Evolutionary conservation across 106 monocot species (phyloP), one percentile per base, ranked within the genome.

Genomic region (Cymbidium sinense): DNA sequence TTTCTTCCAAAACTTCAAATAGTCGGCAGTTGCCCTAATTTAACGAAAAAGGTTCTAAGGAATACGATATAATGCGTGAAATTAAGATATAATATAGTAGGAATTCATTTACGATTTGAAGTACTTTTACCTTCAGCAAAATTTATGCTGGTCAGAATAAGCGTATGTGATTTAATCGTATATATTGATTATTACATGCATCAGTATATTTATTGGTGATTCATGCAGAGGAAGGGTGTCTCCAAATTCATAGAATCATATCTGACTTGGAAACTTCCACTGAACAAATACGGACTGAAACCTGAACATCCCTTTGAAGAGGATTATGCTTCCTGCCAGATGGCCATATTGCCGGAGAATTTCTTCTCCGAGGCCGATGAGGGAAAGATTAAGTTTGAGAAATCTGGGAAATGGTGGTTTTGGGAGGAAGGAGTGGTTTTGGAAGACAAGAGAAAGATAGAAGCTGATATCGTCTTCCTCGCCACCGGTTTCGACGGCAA

Each of bases 311-410:
- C 91, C 0, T 96, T 96, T 58, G 83, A 81, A 12, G 93, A 93
- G 73, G 96, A 93, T 80, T 93, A 91, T 37, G 91, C 93, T 0
- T 93, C 93, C 0, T 96, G 96, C 43, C 93, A 93, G 77, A 93
- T 96, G 93, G 93, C n/a, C n/a, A 91, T n/a, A 88, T n/a, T 96
- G 51, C 93, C 93, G 17, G 96, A 89, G 21, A 85, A 86, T 58
- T 96, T 96, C 88, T 93, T 93, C 82, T 17, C 29, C 0, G 83
- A 89, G 78, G 96, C 89, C 8, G 96, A 93, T 34, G 20, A 84
- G n/a, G 18, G 96, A 4, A 72, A 50, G 74, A 96, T 96, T 64
- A 62, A 20, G 37, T 93, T 96, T 77, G n/a, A n/a, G 71, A 89
- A 81, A 74, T 78, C 91, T 1, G 31, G 75, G n/a, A 70, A 75